Evolutionary conservation across 352 stramenopile genomes (phyloP).

Genomic region (Phytophthora gonapodyides): DNA sequence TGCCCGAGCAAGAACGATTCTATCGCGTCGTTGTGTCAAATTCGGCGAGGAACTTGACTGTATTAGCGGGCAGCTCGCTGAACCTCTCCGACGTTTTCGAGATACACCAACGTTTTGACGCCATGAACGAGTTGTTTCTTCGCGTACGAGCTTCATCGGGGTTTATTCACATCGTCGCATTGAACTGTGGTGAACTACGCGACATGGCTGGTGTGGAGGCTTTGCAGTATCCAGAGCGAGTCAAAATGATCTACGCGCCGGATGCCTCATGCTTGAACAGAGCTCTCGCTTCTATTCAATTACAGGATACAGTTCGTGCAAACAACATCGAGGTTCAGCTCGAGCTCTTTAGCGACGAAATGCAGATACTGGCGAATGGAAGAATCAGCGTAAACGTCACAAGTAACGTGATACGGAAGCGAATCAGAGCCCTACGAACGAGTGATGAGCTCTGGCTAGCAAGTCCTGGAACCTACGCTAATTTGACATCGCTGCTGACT

Average conservation of each 20-base stretch:
- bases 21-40: constrained; percentile 15
- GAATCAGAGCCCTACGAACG: constrained; percentile 8
- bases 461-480: constrained; percentile 1
- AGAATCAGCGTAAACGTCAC: constrained; percentile 19
- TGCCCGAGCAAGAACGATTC: constrained; percentile 27
- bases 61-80: constrained; percentile 13
- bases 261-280: constrained; percentile 33
- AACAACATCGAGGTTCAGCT: constrained; percentile 15
- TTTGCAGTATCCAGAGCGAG: background rate
- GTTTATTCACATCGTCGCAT: constrained; percentile 10
- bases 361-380: constrained; percentile 13
- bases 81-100: constrained; percentile 28
- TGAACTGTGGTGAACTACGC: constrained; percentile 21
- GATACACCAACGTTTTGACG: constrained; percentile 21
- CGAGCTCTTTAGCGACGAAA: constrained; percentile 24
- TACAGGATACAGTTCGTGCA: constrained; percentile 3
- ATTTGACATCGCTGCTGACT: constrained; percentile 15
- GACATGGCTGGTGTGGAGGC: background rate
- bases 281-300: constrained; percentile 20
- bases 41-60: constrained; percentile 11
- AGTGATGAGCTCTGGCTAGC: constrained; percentile 9
- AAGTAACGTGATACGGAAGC: background rate
- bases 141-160: constrained; percentile 26
- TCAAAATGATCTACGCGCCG: constrained; percentile 17
- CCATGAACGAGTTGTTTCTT: constrained; percentile 17